Conservation (phyloP, 2,329 filamentous ascomycete genomes). For the Berkeleyomyces basicola region DNA sequence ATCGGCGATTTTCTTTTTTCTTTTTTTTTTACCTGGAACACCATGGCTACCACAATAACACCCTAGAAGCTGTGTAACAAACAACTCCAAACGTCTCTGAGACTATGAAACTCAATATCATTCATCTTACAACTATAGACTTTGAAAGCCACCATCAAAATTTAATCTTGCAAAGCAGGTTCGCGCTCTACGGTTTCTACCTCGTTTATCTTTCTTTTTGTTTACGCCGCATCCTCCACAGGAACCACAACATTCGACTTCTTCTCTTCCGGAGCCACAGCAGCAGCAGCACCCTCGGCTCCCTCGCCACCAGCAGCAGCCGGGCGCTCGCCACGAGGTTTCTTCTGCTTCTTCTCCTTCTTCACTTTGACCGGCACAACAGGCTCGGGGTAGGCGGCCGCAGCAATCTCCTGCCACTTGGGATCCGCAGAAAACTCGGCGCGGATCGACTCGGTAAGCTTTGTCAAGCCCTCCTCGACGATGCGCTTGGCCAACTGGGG, state of each 20-base stretch:
- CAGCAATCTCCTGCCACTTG: slow-evolving; percentile 57
- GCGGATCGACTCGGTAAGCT: slow-evolving; percentile 63
- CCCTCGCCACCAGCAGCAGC: slow-evolving; percentile 27
- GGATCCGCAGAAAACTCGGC: slow-evolving; percentile 49
- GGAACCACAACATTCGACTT: slow-evolving; percentile 10
- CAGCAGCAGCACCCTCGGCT: neutral
- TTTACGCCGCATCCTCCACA: slow-evolving; percentile 7
- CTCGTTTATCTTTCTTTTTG: neutral
- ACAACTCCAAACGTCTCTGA: neutral
- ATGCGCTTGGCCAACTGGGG: slow-evolving; percentile 83
- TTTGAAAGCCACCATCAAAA: neutral
- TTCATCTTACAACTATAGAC: neutral
- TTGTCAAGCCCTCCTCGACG: slow-evolving; percentile 54
- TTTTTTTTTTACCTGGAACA: no score
- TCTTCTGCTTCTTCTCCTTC: slow-evolving; percentile 63
- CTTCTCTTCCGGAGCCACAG: slow-evolving; percentile 4
- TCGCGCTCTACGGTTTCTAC: neutral
- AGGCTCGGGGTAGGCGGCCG: slow-evolving; percentile 63
- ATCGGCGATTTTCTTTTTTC: no score
- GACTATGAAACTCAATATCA: neutral
- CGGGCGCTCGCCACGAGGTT: slow-evolving; percentile 38
- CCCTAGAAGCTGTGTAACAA: neutral
- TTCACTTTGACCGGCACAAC: slow-evolving; percentile 32
- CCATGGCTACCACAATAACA: neutral
- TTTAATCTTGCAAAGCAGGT: neutral